Percentiles rank a stretch among this genome's conserved stretches.
phyloP scores from a whole-genome alignment of 345 rosid genomes.

The Punica granatum region DNA sequence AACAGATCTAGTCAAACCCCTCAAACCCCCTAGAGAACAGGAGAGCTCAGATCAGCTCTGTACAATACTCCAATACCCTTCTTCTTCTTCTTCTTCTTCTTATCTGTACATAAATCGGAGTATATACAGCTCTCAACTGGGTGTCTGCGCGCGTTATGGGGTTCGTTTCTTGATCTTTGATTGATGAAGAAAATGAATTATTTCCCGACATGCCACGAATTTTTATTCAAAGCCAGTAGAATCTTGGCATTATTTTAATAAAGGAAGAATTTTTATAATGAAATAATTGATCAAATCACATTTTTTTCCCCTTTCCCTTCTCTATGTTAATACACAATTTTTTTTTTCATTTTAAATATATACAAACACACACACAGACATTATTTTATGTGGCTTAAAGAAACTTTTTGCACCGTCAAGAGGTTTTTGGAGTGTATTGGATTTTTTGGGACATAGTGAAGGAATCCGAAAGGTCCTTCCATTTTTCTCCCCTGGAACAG shows the following conservation, averaged over 20 bases:
- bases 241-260: conserved; percentile 35
- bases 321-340: too few species aligned
- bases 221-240: conserved; percentile 25
- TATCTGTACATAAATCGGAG: conserved; percentile 5
- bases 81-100: too few species aligned
- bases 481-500: too few species aligned
- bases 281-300: conserved; percentile 3
- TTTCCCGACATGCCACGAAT: conserved; percentile 38
- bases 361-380: too few species aligned
- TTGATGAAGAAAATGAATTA: conserved; percentile 17
- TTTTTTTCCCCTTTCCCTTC: neutral
- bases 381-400: neutral
- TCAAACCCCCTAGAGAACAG: too few species aligned
- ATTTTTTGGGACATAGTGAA: neutral
- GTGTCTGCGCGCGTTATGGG: neutral
- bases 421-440: conserved; percentile 10
- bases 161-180: conserved; percentile 1
- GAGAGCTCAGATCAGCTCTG: conserved; percentile 8
- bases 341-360: too few species aligned
- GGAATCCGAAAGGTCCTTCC: too few species aligned
- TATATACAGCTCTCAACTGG: too few species aligned
- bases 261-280: neutral
- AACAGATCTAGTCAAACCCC: conserved; percentile 16
- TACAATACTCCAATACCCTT: too few species aligned
- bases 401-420: conserved; percentile 27